These are phyloP conservation scores for Lecanosticta acicola DNA, from an alignment of 2,329 filamentous ascomycete species.

Conservation along the genomic window DNA sequence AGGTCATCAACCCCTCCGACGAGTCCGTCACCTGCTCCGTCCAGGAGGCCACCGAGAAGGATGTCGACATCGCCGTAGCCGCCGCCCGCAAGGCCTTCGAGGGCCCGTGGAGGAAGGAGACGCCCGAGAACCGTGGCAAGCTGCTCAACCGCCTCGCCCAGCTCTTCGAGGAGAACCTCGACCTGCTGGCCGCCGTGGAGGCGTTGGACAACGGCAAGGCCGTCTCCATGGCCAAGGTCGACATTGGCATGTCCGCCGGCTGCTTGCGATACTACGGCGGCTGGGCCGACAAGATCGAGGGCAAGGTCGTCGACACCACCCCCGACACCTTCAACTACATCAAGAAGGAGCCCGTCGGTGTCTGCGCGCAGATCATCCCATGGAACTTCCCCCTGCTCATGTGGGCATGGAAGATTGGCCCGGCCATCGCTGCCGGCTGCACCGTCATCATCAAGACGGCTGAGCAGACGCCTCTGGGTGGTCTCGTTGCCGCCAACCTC, in stretches of 20 bases:
- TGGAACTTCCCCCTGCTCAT: conserved; percentile 27
- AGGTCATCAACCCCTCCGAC: conserved; percentile 81
- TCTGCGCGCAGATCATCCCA: conserved; percentile 78
- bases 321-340: conserved; percentile 81
- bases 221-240: conserved; percentile 67
- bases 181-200: conserved; percentile 75
- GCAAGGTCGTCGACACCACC: conserved; percentile 76
- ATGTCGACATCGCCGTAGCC: conserved; percentile 70
- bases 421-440: conserved; percentile 68
- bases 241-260: conserved; percentile 62
- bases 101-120: conserved; percentile 60
- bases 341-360: conserved; percentile 61
- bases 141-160: conserved; percentile 72
- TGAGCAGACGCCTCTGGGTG: conserved; percentile 69
- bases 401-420: conserved; percentile 67
- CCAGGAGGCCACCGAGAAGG: conserved; percentile 81
- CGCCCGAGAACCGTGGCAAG: conserved; percentile 65
- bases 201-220: conserved; percentile 85
- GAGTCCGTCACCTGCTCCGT: conserved; percentile 82
- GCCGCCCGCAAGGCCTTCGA: conserved; percentile 85
- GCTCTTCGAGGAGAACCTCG: conserved; percentile 69
- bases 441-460: conserved; percentile 67
- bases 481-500: conserved; percentile 58
- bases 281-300: conserved; percentile 87
- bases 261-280: conserved; percentile 82